Evolutionary conservation across 2,329 filamentous ascomycete species (phyloP).

Genomic region (Ilyonectria sp.): DNA sequence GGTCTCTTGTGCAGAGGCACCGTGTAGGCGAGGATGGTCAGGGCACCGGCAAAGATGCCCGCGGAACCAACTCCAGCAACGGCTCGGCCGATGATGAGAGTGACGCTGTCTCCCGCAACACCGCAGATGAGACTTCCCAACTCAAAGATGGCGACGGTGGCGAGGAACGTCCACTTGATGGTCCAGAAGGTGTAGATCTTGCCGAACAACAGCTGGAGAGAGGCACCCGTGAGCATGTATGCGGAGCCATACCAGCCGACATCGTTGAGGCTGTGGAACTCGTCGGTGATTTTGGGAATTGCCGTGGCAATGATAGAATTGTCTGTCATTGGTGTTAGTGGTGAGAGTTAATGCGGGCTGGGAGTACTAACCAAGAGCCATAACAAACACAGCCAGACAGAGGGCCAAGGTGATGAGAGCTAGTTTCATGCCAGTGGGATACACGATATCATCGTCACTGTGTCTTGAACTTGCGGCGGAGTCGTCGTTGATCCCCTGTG

Average conservation of each 20-base stretch:
- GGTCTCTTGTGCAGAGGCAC: conserved; percentile 53
- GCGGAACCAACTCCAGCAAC: conserved; percentile 59
- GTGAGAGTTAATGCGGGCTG: no score
- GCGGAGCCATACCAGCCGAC: conserved; percentile 66
- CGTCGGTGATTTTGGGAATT: conserved; percentile 60
- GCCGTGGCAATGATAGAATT: conserved; percentile 61
- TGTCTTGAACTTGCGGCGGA: conserved; percentile 17
- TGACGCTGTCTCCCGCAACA: conserved; percentile 49
- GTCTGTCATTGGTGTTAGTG: conserved; percentile 44
- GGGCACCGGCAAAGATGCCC: conserved; percentile 62
- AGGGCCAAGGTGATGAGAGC: conserved; percentile 55
- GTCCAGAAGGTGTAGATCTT: conserved; percentile 63
- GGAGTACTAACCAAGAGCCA: conserved; percentile 54
- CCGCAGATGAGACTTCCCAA: conserved; percentile 60
- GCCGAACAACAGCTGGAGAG: conserved; percentile 58
- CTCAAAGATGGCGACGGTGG: conserved; percentile 59
- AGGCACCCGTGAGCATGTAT: conserved; percentile 59
- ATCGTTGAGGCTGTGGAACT: conserved; percentile 61
- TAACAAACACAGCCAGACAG: conserved; percentile 58
- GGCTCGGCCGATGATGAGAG: conserved; percentile 55
- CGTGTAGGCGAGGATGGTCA: conserved; percentile 59
- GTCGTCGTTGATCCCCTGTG: conserved; percentile 3
- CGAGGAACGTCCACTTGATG: conserved; percentile 59
- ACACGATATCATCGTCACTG: conserved; percentile 32
- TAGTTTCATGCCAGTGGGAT: conserved; percentile 48